Percentiles rank a stretch among this genome's conserved stretches.
These are phyloP conservation scores for Daedaleopsis sinensis DNA, from an alignment of 768 basidiomycete genomes.

Conservation along the genomic window DNA sequence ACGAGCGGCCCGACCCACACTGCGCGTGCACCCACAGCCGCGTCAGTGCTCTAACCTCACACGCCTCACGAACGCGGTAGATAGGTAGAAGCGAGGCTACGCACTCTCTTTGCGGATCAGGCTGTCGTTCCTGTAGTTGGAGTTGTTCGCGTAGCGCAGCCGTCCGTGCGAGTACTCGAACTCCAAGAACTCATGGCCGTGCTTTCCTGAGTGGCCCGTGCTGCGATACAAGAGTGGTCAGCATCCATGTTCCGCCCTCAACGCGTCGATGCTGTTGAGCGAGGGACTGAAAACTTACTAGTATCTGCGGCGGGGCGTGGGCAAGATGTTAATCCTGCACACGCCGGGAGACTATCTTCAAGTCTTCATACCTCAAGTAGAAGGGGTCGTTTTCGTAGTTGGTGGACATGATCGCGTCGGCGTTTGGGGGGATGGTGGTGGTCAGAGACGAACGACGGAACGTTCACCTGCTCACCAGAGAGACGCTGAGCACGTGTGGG, in stretches of 20 bases:
- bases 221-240: slow-evolving; percentile 52
- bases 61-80: background rate
- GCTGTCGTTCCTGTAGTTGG: slow-evolving; percentile 97
- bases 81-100: slow-evolving; percentile 34
- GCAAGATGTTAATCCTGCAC: slow-evolving; percentile 26
- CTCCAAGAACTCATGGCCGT: slow-evolving; percentile 97
- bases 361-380: slow-evolving; percentile 64
- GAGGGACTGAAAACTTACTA: slow-evolving; percentile 44
- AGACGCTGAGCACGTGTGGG: background rate
- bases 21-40: slow-evolving; percentile 33
- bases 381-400: slow-evolving; percentile 73
- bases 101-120: slow-evolving; percentile 98
- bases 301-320: slow-evolving; percentile 42
- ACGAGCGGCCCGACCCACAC: slow-evolving; percentile 96
- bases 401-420: slow-evolving; percentile 37
- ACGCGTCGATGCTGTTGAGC: background rate
- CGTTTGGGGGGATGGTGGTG: background rate
- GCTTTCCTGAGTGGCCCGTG: slow-evolving; percentile 98
- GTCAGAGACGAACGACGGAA: slow-evolving; percentile 4
- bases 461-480: background rate
- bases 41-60: too few relatives aligned
- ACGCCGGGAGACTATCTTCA: slow-evolving; percentile 27
- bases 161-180: slow-evolving; percentile 98
- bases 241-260: slow-evolving; percentile 1
- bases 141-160: slow-evolving; percentile 97